Conservation (phyloP, 257 asterid genomes). For the Gentiana macrophylla region DNA sequence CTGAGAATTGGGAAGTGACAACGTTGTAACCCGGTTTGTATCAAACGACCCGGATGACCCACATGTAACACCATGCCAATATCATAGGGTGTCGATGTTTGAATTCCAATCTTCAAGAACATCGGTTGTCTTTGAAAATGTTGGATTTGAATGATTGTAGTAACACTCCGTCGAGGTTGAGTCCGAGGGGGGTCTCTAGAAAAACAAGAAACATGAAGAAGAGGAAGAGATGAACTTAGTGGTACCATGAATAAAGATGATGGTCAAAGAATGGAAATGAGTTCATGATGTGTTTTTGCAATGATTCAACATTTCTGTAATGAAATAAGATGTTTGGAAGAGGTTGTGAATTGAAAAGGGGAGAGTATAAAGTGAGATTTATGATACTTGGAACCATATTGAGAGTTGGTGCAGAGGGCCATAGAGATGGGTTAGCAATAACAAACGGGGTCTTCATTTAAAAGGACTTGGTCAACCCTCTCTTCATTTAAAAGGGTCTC, state of each 20-base stretch:
- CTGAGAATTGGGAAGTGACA: slow-evolving; percentile 47
- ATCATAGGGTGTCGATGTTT: slow-evolving; percentile 53
- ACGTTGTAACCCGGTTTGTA: slow-evolving; percentile 53
- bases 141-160: slow-evolving; percentile 56
- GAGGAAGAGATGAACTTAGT: slow-evolving; percentile 19
- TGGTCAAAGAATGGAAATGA: slow-evolving; percentile 12
- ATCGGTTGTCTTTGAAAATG: slow-evolving; percentile 41
- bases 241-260: slow-evolving; percentile 31
- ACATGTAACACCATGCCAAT: slow-evolving; percentile 80
- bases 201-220: slow-evolving; percentile 21
- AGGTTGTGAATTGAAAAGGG: background rate
- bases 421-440: slow-evolving; percentile 14
- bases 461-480: too few relatives aligned
- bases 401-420: background rate
- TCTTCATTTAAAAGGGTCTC: too few relatives aligned
- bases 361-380: slow-evolving; percentile 37
- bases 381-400: slow-evolving; percentile 29
- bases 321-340: too few relatives aligned
- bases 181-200: slow-evolving; percentile 22
- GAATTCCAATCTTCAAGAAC: slow-evolving; percentile 49
- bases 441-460: too few relatives aligned
- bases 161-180: slow-evolving; percentile 63
- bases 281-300: slow-evolving; percentile 36
- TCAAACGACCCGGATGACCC: slow-evolving; percentile 39
- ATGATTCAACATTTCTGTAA: slow-evolving; percentile 36